A percentile compares a stretch with the other conserved stretches of the same genome.
These are phyloP conservation scores for Ganoderma resinaceum DNA, from an alignment of 1,284 basidiomycete genomes.

Conservation along the genomic window DNA sequence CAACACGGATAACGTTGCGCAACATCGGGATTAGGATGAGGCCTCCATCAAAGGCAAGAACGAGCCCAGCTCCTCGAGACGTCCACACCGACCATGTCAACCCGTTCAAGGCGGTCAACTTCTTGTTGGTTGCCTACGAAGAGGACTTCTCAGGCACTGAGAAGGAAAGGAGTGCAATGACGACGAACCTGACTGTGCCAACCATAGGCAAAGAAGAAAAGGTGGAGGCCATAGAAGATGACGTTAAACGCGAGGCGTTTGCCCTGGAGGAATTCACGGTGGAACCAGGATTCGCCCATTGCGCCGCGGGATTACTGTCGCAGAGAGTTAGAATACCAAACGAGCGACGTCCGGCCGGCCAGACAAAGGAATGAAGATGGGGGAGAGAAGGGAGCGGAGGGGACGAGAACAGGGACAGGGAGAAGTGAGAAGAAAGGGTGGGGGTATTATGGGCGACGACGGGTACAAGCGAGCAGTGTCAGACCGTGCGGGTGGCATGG, in stretches of 20 bases:
- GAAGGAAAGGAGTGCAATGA: background rate
- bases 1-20: conserved; percentile 81
- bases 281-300: conserved; percentile 76
- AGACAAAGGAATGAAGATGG: conserved; percentile 48
- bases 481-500: conserved; percentile 30
- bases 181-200: conserved; percentile 77
- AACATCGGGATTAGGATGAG: conserved; percentile 87
- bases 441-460: conserved; percentile 26
- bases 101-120: conserved; percentile 75
- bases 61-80: conserved; percentile 87
- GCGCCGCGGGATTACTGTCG: conserved; percentile 37
- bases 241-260: conserved; percentile 76
- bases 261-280: conserved; percentile 67
- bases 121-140: conserved; percentile 63
- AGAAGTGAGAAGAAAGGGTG: conserved; percentile 28
- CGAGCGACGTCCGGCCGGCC: conserved; percentile 56
- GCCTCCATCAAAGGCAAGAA: conserved; percentile 83
- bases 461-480: conserved; percentile 20
- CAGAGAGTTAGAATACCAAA: conserved; percentile 37
- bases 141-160: conserved; percentile 4
- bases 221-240: conserved; percentile 78
- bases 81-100: conserved; percentile 85
- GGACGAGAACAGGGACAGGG: conserved; percentile 29
- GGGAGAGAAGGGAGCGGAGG: conserved; percentile 29
- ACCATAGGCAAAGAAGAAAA: conserved; percentile 77